These are phyloP conservation scores for Trichoderma sp. DNA, from an alignment of 2,329 filamentous ascomycete species.

Conservation along the genomic window DNA sequence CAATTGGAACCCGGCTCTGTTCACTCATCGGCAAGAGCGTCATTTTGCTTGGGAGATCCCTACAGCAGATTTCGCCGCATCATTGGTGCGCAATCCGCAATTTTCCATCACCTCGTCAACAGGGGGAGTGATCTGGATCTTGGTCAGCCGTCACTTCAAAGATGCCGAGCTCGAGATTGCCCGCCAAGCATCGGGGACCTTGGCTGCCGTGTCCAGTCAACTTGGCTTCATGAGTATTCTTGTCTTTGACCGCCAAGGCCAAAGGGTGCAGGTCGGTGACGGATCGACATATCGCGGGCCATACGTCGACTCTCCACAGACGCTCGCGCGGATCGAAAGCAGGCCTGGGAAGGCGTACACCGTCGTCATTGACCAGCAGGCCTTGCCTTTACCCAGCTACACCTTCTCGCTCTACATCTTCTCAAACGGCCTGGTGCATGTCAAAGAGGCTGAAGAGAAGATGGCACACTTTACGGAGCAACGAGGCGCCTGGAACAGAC, in stretches of 20 bases:
- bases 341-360: conserved; percentile 51
- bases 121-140: conserved; percentile 73
- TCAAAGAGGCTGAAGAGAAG: conserved; percentile 63
- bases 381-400: conserved; percentile 71
- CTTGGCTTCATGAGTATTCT: conserved; percentile 87
- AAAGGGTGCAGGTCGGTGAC: conserved; percentile 73
- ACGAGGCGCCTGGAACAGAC: conserved; percentile 70
- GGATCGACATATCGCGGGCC: conserved; percentile 72
- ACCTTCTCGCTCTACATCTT: conserved; percentile 88
- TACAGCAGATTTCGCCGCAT: conserved; percentile 53
- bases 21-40: conserved; percentile 78
- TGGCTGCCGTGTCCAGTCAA: conserved; percentile 53
- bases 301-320: conserved; percentile 94
- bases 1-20: conserved; percentile 93
- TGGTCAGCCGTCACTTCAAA: conserved; percentile 84
- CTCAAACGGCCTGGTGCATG: conserved; percentile 62
- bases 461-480: conserved; percentile 63
- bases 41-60: conserved; percentile 82
- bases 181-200: conserved; percentile 46
- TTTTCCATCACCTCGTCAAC: conserved; percentile 66
- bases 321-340: conserved; percentile 68
- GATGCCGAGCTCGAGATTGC: conserved; percentile 64
- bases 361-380: conserved; percentile 76
- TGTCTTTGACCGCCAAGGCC: conserved; percentile 71
- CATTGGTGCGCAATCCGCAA: conserved; percentile 67